Evolutionary conservation across 1,139 yeast species (phyloP).

Genomic region (Hansenula sp.): DNA sequence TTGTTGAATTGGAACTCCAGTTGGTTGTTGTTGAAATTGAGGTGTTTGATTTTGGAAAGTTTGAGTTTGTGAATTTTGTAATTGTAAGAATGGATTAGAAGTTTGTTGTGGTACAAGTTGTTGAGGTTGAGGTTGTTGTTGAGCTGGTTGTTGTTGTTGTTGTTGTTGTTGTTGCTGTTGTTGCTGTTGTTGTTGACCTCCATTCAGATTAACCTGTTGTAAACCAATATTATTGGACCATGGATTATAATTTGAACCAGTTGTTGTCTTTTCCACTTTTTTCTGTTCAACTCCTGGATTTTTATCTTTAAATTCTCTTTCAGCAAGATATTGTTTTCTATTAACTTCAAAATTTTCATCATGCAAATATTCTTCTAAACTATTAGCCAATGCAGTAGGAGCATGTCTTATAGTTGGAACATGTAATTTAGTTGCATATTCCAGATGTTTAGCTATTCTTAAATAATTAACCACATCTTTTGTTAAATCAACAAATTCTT

Average conservation of each 20-base stretch:
- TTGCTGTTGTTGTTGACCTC: conserved; percentile 11
- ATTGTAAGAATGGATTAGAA: conserved; percentile 14
- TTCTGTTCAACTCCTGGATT: conserved; percentile 12
- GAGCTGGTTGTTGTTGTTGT: conserved; percentile 9
- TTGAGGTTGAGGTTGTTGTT: conserved; percentile 8
- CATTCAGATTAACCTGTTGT: conserved; percentile 22
- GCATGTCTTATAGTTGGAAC: conserved; percentile 97
- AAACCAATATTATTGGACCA: conserved; percentile 17
- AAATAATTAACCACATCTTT: conserved; percentile 83
- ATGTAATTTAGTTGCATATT: conserved; percentile 79
- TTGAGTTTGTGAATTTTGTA: conserved; percentile 9
- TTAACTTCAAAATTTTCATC: conserved; percentile 83
- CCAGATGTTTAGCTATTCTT: conserved; percentile 84
- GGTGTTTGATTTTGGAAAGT: conserved; percentile 8
- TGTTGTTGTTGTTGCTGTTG: conserved; percentile 4
- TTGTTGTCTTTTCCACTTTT: conserved; percentile 16
- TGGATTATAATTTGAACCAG: conserved; percentile 17
- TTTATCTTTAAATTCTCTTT: conserved; percentile 38
- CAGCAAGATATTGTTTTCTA: conserved; percentile 71
- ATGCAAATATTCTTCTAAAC: conserved; percentile 81
- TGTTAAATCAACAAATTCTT: conserved; percentile 80
- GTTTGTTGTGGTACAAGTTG: conserved; percentile 4
- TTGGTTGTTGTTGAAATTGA: conserved; percentile 5
- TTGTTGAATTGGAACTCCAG: conserved; percentile 1
- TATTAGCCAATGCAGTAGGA: conserved; percentile 85